phyloP scores from a whole-genome alignment of 768 basidiomycete genomes.

The Pulveroboletus sp. region DNA sequence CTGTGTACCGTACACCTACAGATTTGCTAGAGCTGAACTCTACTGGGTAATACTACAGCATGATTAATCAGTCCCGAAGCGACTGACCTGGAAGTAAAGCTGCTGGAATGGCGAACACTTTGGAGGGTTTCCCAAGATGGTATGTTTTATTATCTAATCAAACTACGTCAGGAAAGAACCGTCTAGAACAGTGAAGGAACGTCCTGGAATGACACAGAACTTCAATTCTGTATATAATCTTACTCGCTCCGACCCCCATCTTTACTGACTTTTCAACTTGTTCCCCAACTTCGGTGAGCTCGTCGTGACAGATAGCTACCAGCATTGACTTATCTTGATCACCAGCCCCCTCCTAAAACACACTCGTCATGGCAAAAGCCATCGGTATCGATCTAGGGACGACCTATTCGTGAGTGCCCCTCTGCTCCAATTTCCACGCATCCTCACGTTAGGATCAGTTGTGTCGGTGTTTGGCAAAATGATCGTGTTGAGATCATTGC shows the following conservation, averaged over 20 bases:
- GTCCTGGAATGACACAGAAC: constrained; percentile 33
- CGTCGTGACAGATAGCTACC: neutral
- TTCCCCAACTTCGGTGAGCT: constrained; percentile 18
- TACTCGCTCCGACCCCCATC: neutral
- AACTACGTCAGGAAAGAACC: constrained; percentile 30
- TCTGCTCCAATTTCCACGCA: neutral
- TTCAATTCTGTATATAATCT: constrained; percentile 29
- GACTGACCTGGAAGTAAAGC: neutral
- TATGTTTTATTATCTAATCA: constrained; percentile 32
- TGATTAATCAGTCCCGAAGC: neutral
- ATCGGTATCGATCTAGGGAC: constrained; percentile 91
- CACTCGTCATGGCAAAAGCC: constrained; percentile 61
- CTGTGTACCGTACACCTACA: constrained; percentile 26
- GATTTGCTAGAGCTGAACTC: constrained; percentile 23
- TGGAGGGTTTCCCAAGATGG: constrained; percentile 1
- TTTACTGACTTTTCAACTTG: constrained; percentile 14
- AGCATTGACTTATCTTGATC: constrained; percentile 7
- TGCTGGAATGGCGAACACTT: neutral
- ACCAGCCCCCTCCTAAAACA: constrained; percentile 7
- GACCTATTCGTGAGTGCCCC: constrained; percentile 73
- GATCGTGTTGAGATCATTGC: constrained; percentile 99
- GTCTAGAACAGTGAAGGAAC: constrained; percentile 33
- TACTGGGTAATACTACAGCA: constrained; percentile 7
- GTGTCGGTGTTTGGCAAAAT: constrained; percentile 99
- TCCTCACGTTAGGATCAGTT: constrained; percentile 44